Evolutionary conservation across 768 basidiomycete species (phyloP).

Genomic region (Amanita molliuscula): DNA sequence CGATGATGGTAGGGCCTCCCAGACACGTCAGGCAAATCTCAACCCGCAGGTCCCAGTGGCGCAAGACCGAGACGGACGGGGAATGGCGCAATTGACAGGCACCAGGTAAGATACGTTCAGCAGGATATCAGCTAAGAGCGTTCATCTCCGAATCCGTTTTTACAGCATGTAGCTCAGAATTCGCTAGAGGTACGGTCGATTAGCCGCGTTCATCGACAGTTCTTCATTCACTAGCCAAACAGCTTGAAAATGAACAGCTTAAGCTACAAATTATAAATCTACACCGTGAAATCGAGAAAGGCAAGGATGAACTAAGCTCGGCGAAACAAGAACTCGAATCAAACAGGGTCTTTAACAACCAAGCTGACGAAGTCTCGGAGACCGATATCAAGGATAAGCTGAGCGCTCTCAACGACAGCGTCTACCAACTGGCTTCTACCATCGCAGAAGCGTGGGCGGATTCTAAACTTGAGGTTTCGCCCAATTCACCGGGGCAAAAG

Average conservation of each 20-base stretch:
- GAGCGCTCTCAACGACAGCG: conserved; percentile 34
- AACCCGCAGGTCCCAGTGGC: too few relatives aligned
- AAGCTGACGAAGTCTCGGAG: conserved; percentile 30
- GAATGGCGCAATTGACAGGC: not conserved
- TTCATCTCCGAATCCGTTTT: not conserved
- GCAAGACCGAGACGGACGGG: not conserved
- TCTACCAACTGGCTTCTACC: conserved; percentile 36
- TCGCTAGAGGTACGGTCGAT: not conserved
- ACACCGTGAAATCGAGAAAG: conserved; percentile 8
- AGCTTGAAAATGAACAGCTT: not conserved
- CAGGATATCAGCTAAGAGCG: not conserved
- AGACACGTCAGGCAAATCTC: too few relatives aligned
- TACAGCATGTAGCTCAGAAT: not conserved
- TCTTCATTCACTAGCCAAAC: not conserved
- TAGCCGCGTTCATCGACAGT: not conserved
- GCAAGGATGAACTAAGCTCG: conserved; percentile 16
- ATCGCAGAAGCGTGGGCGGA: conserved; percentile 30
- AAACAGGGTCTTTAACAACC: conserved; percentile 33
- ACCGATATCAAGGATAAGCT: conserved; percentile 34
- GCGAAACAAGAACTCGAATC: conserved; percentile 33
- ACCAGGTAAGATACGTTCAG: not conserved
- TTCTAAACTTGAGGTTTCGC: not conserved
- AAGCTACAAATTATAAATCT: not conserved
- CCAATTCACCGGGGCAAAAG: not conserved
- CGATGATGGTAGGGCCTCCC: not conserved